These are phyloP conservation scores for Paraglomus occultum DNA, from an alignment of 192 early-diverging fungal genomes.

Conservation along the genomic window DNA sequence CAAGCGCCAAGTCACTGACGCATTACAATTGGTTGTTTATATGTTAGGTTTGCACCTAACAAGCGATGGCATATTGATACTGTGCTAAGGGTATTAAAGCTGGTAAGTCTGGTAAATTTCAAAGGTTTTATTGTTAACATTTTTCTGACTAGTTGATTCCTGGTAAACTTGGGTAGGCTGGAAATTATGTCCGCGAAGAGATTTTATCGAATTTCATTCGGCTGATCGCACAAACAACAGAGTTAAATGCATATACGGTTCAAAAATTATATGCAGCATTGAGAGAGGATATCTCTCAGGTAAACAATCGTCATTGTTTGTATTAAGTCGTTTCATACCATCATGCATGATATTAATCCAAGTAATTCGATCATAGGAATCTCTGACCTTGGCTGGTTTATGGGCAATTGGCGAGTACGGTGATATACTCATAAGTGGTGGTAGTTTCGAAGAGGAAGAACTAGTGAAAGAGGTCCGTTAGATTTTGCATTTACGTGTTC, in stretches of 20 bases:
- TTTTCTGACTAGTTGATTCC: neutral
- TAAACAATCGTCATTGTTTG: conserved; percentile 10
- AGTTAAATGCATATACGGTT: conserved; percentile 87
- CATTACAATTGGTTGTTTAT: neutral
- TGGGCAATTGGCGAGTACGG: conserved; percentile 99
- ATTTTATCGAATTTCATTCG: conserved; percentile 87
- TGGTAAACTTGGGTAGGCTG: conserved; percentile 37
- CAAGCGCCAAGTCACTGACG: neutral
- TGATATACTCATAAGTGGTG: conserved; percentile 77
- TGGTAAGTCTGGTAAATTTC: conserved; percentile 28
- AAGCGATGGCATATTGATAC: conserved; percentile 98
- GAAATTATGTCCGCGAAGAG: conserved; percentile 70
- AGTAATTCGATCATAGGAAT: conserved; percentile 62
- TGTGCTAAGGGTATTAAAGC: conserved; percentile 80
- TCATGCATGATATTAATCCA: neutral
- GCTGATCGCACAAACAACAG: conserved; percentile 71
- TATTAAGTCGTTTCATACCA: neutral
- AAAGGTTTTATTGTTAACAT: conserved; percentile 1
- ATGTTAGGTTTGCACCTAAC: conserved; percentile 77
- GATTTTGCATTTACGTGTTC: neutral
- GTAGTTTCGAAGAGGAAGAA: conserved; percentile 70
- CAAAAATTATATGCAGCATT: conserved; percentile 87
- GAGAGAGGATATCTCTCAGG: conserved; percentile 69
- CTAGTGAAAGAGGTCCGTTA: conserved; percentile 47
- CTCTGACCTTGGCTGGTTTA: conserved; percentile 80